Evolutionary conservation across 176 grass and related monocot genomes (phyloP).

Genomic region (Hordeum marinum): DNA sequence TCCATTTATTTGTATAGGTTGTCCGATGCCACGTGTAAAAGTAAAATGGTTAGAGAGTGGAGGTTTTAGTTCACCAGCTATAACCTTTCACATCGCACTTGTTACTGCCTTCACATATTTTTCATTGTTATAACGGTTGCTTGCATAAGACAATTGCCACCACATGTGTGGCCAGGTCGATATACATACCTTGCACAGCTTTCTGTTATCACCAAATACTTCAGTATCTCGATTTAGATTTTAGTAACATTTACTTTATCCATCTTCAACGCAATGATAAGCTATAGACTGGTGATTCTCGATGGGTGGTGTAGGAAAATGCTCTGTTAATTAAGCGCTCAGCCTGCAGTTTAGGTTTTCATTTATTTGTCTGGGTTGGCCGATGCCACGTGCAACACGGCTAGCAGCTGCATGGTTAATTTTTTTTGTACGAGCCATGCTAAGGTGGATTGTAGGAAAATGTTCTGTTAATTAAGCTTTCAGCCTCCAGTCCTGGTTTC

Average conservation of each 20-base stretch:
- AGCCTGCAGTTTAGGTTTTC: no score
- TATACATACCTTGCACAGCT: background rate
- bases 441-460: no score
- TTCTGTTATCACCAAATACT: background rate
- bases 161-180: no score
- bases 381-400: no score
- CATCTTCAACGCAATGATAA: background rate
- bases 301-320: no score
- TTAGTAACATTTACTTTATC: background rate
- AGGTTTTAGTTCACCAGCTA: constrained; percentile 12
- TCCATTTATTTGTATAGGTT: background rate
- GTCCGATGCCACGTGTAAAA: background rate
- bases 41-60: no score
- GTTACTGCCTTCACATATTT: background rate
- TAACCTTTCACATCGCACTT: background rate
- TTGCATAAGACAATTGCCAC: background rate
- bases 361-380: no score
- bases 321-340: background rate
- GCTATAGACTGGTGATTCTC: no score
- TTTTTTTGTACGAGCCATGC: no score
- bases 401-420: no score
- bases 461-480: no score
- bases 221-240: background rate
- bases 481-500: no score
- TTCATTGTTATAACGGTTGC: background rate